Evolutionary conservation across 768 basidiomycete species (phyloP), one percentile per base, ranked within the genome.

Genomic region (Tulasnella sp.): DNA sequence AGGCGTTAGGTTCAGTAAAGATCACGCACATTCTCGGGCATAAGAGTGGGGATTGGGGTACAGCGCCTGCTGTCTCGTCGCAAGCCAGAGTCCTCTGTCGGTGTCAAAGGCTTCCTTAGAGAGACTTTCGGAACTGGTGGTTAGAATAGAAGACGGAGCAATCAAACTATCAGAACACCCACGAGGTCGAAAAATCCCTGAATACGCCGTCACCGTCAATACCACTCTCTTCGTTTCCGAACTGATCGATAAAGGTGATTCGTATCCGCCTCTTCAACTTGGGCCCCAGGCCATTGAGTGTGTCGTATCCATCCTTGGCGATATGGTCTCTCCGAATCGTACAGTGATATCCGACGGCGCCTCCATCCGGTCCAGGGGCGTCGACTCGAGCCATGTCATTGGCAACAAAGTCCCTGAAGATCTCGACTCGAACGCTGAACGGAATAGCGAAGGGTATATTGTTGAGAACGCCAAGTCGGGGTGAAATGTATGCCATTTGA

Each of bases 141-240:
- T 67, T 13, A 67, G 61, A 40, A 29, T 40, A 71, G 26, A 71
- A 35, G 29, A 11, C 5, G 1, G 51, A 44, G 15, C 44, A 2
- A 51, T 2, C 44, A 16, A 18, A 35, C 18, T 6, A 1, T n/a
- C 35, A 51, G 70, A 23, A 37, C 4, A 81, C 86, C 80, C 76
- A 87, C 85, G 83, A 83, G 1, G 96, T 99, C 82, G 99, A 89
- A 81, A 99, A 98, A 83, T 99, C 98, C 83, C 99, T 99, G 87
- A 98, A 99, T 5, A 99, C 91, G 0, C 98, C 98, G 2, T 98
- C 96, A 1, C 97, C 96, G 80, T 98, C 97, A 42, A 99, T 97
- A 0, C 96, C 97, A 84, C 82, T 96, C 94, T 97, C 94, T 81
- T 90, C 90, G 80, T 91, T 87, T 39, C 93, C 94, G 79, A 91